Evolutionary conservation across 2,329 filamentous ascomycete species (phyloP), one percentile per base, ranked within the genome.

Genomic region (Pyricularia sp.): DNA sequence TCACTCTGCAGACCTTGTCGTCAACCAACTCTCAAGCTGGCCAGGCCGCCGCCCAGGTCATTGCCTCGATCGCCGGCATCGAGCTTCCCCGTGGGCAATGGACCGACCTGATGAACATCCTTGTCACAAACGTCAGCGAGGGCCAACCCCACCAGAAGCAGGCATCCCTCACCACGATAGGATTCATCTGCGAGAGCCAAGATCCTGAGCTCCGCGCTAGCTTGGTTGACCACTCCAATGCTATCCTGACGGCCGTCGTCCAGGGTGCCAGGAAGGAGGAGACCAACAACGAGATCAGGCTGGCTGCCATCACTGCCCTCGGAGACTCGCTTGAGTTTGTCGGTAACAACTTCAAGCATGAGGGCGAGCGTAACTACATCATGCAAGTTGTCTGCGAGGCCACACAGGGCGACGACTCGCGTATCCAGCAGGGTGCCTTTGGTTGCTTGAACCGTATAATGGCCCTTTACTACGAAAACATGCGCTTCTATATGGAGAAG

Each of bases 401-500:
- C 74, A 99, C 95, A 69, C 95, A 99, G 82, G 93, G 94, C 74
- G 86, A 91, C 0, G 95, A 99, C 79, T 88, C 87, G 70, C 88
- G 93, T 77, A 96, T 99, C 79, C 94, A 98, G 81, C 93, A 97
- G 78, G 94, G 93, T 71, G 92, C 95, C 63, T 99, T 97, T 78
- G 95, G 95, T 75, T 98, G 95, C 79, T 83, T 99, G 74, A 99
- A 99, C 86, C 90, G 95, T 76, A 98, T 99, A 80, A 99, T 99
- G 95, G 92, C 87, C 71, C 87, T 97, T 72, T 99, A 99, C 85
- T 99, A 99, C 80, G 95, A 99, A 76, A 96, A 97, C 83, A 99
- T 99, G 95, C 91, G 94, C 76, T 99, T 97, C 82, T 99, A 99
- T 84, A 99, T 99, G 95, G 95, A 99, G 85, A 98, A 98, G 88